Evolutionary conservation across 139 green algal species (phyloP).

Genomic region (Eudorina sp.): DNA sequence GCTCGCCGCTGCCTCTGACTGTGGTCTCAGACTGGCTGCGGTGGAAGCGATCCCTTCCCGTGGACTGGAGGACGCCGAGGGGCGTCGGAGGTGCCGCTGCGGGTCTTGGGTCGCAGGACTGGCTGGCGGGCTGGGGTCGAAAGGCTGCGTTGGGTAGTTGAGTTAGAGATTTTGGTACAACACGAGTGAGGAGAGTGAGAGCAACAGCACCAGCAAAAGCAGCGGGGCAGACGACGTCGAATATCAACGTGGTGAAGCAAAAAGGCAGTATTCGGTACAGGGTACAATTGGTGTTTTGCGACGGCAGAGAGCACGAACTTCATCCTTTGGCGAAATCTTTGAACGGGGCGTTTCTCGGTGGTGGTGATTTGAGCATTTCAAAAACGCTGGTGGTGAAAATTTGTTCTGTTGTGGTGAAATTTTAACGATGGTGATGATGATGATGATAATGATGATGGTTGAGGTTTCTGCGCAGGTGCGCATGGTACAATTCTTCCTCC

Average conservation of each 20-base stretch:
- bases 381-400: too few relatives aligned
- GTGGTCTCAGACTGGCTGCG: too few relatives aligned
- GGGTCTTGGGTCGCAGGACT: too few relatives aligned
- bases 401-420: too few relatives aligned
- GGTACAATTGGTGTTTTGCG: too few relatives aligned
- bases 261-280: too few relatives aligned
- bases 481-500: slow-evolving; percentile 4
- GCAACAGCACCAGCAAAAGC: not conserved
- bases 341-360: not conserved
- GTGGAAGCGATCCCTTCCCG: too few relatives aligned
- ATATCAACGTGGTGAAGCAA: not conserved
- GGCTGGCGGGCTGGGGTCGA: not conserved
- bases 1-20: too few relatives aligned
- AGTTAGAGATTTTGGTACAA: not conserved
- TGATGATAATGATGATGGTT: not conserved
- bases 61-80: too few relatives aligned
- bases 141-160: not conserved
- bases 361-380: not conserved
- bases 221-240: not conserved
- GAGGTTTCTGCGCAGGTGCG: slow-evolving; percentile 10
- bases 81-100: too few relatives aligned
- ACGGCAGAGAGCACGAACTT: too few relatives aligned
- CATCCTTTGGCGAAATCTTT: not conserved
- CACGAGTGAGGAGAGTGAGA: too few relatives aligned
- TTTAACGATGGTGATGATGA: not conserved